Evolutionary conservation across 805 yeast genomes (phyloP).

Genomic region (Candida maris): DNA sequence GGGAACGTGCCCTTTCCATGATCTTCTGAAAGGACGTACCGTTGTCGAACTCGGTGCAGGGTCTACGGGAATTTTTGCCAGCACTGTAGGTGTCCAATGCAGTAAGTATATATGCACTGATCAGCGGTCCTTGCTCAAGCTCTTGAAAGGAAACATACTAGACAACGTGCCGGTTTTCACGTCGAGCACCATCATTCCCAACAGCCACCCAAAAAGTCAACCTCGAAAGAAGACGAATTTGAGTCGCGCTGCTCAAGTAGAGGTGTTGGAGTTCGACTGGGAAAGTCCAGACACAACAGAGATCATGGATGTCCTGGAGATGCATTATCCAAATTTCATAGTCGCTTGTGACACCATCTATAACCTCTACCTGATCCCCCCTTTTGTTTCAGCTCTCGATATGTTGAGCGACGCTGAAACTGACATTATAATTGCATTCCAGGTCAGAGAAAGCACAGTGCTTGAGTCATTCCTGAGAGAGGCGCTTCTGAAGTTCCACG

Average conservation of each 20-base stretch:
- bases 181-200: slow-evolving; percentile 20
- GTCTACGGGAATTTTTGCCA: slow-evolving; percentile 48
- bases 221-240: slow-evolving; percentile 1
- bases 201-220: background rate
- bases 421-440: slow-evolving; percentile 44
- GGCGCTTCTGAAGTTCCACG: slow-evolving; percentile 30
- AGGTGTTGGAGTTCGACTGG: slow-evolving; percentile 60
- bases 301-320: slow-evolving; percentile 6
- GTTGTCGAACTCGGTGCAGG: slow-evolving; percentile 66
- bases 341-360: slow-evolving; percentile 66
- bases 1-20: slow-evolving; percentile 27
- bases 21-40: slow-evolving; percentile 16
- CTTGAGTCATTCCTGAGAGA: slow-evolving; percentile 43
- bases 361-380: slow-evolving; percentile 54
- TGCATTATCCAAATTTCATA: slow-evolving; percentile 39
- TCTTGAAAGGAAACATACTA: slow-evolving; percentile 43
- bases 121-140: slow-evolving; percentile 50
- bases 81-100: slow-evolving; percentile 34
- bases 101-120: slow-evolving; percentile 53
- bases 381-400: slow-evolving; percentile 42
- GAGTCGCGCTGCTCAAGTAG: slow-evolving; percentile 29
- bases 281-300: slow-evolving; percentile 35
- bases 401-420: slow-evolving; percentile 33
- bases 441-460: slow-evolving; percentile 50
- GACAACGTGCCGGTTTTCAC: slow-evolving; percentile 32